Base-by-base conservation (phyloP, 371 early-diverging fungal species). In the Rhizopus arrhizus region DNA sequence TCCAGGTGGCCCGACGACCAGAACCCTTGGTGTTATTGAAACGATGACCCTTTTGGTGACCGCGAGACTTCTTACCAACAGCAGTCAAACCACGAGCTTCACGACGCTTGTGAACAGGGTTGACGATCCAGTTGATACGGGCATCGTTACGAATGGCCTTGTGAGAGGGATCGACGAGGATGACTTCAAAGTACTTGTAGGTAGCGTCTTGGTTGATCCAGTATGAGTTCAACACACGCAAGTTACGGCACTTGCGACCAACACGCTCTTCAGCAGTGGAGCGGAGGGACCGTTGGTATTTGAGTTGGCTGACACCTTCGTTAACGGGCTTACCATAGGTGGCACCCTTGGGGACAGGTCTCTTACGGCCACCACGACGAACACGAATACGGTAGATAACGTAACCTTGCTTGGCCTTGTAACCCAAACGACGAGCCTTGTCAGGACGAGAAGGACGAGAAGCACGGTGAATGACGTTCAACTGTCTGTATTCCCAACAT, bases 171-270 rank as follows among this genome's bases (percentile, higher is more conserved):
- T 99, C 98, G 66, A 99, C 98, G 50, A 95, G 87, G 80, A 99
- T 98, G 72, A 98, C 96, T 85, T 99, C 99, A 82, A 81, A 99
- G 90, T 91, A 97, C 89, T 99, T 98, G 91, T 92, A 98, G 71
- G 95, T 93, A 65, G 95, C 84, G 83, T 99, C 99, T 86, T 94
- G 91, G 91, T 97, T 96, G 61, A 99, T 91, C 99, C 98, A 97
- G 93, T 99, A 99, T 57, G 96, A 95, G 91, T 96, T 98, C 64
- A 99, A 86, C 47, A 99, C 95, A 66, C 99, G 91, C 69, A 99
- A 82, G 87, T 95, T 95, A 62, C 86, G 88, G 83, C 95, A 95
- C 77, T 89, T 91, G 77, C 92, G 89, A 64, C 98, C 99, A 47
- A 96, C 96, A 82, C 96, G 93, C 81, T 95, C 93, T 86, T 99